Percentiles rank a stretch among this genome's conserved stretches.
phyloP scores from a whole-genome alignment of 176 grass and related monocot species.

The Cenchrus americanus region DNA sequence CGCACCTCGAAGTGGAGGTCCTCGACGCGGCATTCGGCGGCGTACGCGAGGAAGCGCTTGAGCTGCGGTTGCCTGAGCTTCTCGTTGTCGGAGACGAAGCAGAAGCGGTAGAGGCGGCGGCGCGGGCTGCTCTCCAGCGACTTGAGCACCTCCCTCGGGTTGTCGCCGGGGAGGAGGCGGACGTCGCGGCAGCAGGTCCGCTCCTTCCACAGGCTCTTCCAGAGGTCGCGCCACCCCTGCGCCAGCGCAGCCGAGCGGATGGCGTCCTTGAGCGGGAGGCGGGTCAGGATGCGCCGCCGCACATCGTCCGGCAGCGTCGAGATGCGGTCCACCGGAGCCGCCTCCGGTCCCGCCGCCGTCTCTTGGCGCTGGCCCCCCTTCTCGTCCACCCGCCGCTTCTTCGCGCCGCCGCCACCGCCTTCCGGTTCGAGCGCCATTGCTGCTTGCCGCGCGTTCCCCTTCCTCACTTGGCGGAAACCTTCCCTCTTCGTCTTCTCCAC shows the following conservation, averaged over 20 bases:
- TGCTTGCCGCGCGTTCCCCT: neutral
- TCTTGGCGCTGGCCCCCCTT: neutral
- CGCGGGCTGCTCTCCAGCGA: neutral
- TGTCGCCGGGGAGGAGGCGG: conserved; percentile 4
- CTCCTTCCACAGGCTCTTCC: conserved; percentile 49
- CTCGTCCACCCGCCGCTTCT: neutral
- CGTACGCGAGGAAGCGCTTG: conserved; percentile 33
- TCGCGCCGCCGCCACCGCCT: neutral
- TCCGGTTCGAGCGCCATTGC: neutral
- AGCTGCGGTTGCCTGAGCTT: conserved; percentile 16
- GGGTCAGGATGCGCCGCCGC: conserved; percentile 45
- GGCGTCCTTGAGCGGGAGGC: conserved; percentile 56
- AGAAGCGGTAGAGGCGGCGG: conserved; percentile 54
- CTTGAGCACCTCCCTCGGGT: neutral
- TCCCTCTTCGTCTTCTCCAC: neutral
- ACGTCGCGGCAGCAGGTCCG: conserved; percentile 20
- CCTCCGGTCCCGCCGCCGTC: neutral
- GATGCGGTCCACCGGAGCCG: conserved; percentile 8
- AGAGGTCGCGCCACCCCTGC: conserved; percentile 51
- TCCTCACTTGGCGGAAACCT: neutral
- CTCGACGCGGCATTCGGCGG: conserved; percentile 43
- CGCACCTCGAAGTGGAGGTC: conserved; percentile 46
- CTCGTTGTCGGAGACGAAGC: conserved; percentile 22
- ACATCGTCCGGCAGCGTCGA: conserved; percentile 50
- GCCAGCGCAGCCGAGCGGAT: conserved; percentile 54